Evolutionary conservation across 371 early-diverging fungal species (phyloP).

Genomic region (Gilbertella persicaria): DNA sequence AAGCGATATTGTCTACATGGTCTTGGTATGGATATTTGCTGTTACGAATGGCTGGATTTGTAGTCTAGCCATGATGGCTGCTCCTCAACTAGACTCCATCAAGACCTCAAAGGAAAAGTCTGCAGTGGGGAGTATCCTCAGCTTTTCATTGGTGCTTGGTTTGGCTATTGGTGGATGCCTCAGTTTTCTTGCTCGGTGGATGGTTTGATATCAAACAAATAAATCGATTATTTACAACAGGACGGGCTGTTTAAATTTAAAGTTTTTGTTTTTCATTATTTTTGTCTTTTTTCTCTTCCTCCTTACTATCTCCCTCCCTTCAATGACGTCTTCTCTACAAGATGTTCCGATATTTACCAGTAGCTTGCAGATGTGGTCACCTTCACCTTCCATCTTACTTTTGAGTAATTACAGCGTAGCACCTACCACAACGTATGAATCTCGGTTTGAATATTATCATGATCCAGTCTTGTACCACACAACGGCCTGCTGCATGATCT

Average conservation of each 20-base stretch:
- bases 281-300: conserved; percentile 1
- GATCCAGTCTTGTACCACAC: conserved; percentile 13
- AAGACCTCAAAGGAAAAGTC: conserved; percentile 40
- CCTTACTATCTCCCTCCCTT: background rate
- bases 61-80: conserved; percentile 77
- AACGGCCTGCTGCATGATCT: conserved; percentile 16
- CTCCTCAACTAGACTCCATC: conserved; percentile 59
- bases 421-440: background rate
- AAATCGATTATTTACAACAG: conserved; percentile 12
- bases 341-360: conserved; percentile 5
- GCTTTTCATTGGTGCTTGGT: conserved; percentile 70
- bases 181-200: conserved; percentile 54
- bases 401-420: background rate
- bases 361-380: conserved; percentile 17
- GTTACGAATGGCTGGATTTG: conserved; percentile 72
- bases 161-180: conserved; percentile 69
- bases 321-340: conserved; percentile 6
- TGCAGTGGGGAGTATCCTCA: conserved; percentile 68
- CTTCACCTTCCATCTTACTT: conserved; percentile 2
- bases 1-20: conserved; percentile 63
- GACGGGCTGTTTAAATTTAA: conserved; percentile 1
- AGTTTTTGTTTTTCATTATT: conserved; percentile 1
- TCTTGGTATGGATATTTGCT: conserved; percentile 65
- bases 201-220: conserved; percentile 38
- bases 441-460: conserved; percentile 6